Evolutionary conservation across 2,329 filamentous ascomycete species (phyloP).

Genomic region (Aspergillus fumigatiaffinis): DNA sequence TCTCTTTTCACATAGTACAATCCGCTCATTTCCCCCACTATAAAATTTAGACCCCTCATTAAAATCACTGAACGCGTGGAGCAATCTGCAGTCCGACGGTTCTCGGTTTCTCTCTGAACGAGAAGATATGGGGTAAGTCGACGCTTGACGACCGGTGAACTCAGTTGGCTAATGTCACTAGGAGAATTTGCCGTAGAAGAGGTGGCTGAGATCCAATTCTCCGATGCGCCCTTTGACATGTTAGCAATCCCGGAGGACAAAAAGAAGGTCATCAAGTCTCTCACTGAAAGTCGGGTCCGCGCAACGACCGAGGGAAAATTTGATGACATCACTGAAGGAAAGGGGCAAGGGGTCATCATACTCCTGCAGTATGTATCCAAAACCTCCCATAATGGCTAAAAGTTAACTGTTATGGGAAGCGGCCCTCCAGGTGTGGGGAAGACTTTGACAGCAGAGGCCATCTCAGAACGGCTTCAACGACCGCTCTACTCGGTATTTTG

Average conservation of each 20-base stretch:
- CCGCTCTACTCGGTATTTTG: conserved; percentile 48
- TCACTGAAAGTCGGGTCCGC: background rate
- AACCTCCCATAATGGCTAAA: background rate
- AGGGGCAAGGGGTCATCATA: background rate
- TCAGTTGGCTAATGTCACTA: background rate
- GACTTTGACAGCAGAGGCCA: conserved; percentile 54
- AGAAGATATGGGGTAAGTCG: background rate
- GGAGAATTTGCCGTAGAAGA: background rate
- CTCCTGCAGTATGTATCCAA: conserved; percentile 3
- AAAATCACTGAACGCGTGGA: too few species aligned
- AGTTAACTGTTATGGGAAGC: conserved; percentile 1
- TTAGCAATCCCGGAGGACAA: background rate
- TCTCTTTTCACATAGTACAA: too few species aligned
- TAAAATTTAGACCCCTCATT: too few species aligned
- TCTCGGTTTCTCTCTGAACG: background rate
- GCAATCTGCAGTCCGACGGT: background rate
- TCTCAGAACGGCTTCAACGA: conserved; percentile 49
- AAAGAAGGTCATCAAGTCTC: background rate
- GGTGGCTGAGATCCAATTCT: background rate
- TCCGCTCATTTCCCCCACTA: too few species aligned
- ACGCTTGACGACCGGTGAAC: background rate
- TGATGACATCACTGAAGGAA: background rate
- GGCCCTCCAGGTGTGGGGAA: conserved; percentile 56
- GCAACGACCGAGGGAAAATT: background rate
- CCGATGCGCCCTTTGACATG: background rate